Percentiles rank a stretch among this genome's conserved stretches.
Conservation (phyloP, 805 yeast genomes). For the Zygoascus bituminiphila region DNA sequence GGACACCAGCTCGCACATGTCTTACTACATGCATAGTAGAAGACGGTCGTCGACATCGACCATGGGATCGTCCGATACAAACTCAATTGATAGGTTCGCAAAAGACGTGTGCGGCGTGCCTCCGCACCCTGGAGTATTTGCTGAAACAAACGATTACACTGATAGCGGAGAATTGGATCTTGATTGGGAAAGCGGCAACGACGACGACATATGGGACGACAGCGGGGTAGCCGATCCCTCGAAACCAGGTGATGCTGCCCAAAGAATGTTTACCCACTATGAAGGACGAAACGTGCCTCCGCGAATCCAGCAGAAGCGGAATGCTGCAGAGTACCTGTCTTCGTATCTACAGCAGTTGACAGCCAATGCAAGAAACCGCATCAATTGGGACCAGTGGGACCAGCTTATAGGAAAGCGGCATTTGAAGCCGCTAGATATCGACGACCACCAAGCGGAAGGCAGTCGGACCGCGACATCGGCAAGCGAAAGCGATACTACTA, state of each 20-base stretch:
- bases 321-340: slow-evolving; percentile 15
- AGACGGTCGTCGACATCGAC: not conserved
- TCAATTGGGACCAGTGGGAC: slow-evolving; percentile 11
- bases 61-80: not conserved
- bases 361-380: slow-evolving; percentile 13
- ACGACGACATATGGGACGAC: slow-evolving; percentile 6
- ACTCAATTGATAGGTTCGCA: not conserved
- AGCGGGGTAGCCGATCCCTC: not conserved
- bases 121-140: not conserved
- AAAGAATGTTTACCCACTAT: slow-evolving; percentile 1
- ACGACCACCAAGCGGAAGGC: not conserved
- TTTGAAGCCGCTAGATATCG: not conserved
- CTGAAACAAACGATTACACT: slow-evolving; percentile 3
- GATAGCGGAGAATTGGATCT: slow-evolving; percentile 7
- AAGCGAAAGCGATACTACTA: slow-evolving; percentile 16
- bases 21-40: slow-evolving; percentile 11
- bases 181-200: slow-evolving; percentile 2
- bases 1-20: not conserved
- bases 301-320: not conserved
- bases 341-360: slow-evolving; percentile 13
- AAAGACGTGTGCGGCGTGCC: not conserved
- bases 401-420: not conserved
- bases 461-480: not conserved
- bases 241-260: not conserved
- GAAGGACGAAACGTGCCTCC: slow-evolving; percentile 1